Percentiles rank a stretch among this genome's conserved stretches.
Conservation (phyloP, 2,329 filamentous ascomycete species). For the Stagonosporopsis tanaceti region DNA sequence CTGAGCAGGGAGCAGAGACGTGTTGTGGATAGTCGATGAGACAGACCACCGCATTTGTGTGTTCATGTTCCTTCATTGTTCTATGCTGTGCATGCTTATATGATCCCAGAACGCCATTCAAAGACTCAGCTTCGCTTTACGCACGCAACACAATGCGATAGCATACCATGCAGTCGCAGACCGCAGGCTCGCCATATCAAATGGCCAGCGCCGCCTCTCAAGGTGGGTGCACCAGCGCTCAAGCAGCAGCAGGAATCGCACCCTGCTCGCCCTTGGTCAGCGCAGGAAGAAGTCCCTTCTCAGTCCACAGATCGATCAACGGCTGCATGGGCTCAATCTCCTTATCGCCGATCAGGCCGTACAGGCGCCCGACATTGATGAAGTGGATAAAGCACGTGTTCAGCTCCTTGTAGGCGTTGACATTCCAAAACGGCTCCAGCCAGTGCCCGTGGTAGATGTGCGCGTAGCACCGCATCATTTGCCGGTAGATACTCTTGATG, state of each 20-base stretch:
- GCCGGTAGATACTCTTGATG: slow-evolving; percentile 73
- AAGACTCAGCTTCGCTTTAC: neutral
- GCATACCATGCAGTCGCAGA: slow-evolving; percentile 14
- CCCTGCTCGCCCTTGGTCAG: slow-evolving; percentile 27
- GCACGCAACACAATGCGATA: neutral
- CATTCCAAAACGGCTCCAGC: slow-evolving; percentile 60
- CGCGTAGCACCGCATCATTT: slow-evolving; percentile 64
- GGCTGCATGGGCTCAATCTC: slow-evolving; percentile 97
- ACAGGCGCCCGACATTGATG: slow-evolving; percentile 74
- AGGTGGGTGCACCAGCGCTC: neutral
- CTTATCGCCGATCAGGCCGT: slow-evolving; percentile 79
- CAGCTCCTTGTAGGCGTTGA: slow-evolving; percentile 58
- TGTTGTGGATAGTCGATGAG: neutral
- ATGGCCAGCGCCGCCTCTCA: slow-evolving; percentile 8
- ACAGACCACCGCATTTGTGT: neutral
- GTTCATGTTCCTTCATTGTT: slow-evolving; percentile 19
- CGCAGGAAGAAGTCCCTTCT: slow-evolving; percentile 81
- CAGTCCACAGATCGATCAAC: slow-evolving; percentile 88
- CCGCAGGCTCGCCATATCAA: slow-evolving; percentile 16
- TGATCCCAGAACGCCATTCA: slow-evolving; percentile 11
- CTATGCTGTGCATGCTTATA: slow-evolving; percentile 17
- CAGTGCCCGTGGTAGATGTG: slow-evolving; percentile 63
- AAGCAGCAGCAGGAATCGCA: slow-evolving; percentile 26
- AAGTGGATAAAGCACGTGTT: slow-evolving; percentile 64
- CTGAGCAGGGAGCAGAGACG: neutral